Conservation (phyloP, 768 basidiomycete species). For the Panus rudis region DNA sequence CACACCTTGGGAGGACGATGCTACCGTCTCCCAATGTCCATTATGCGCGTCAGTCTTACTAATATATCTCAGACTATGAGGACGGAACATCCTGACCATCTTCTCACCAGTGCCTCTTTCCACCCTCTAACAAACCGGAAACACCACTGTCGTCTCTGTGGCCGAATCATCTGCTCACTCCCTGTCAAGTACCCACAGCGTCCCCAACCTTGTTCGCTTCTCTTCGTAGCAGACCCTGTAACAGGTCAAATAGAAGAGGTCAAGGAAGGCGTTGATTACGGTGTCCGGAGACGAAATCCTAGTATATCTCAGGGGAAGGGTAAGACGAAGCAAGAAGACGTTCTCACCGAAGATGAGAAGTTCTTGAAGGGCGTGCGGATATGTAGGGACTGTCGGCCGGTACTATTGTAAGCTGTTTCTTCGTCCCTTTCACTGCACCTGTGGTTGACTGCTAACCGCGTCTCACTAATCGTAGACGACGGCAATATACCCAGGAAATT, state of each 20-base stretch:
- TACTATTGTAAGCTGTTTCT: conserved; percentile 60
- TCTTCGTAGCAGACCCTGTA: conserved; percentile 81
- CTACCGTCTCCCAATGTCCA: conserved; percentile 69
- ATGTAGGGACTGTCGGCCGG: conserved; percentile 76
- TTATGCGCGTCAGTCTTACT: conserved; percentile 69
- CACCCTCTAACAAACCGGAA: conserved; percentile 88
- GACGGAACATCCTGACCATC: too few relatives aligned
- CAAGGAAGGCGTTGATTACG: conserved; percentile 74
- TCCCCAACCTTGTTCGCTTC: conserved; percentile 60
- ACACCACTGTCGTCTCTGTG: conserved; percentile 94
- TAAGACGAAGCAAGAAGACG: conserved; percentile 31
- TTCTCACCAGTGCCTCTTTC: conserved; percentile 57
- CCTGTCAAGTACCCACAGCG: conserved; percentile 71
- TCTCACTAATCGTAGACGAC: conserved; percentile 41
- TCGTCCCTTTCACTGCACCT: background rate
- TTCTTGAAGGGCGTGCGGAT: conserved; percentile 85
- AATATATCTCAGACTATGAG: too few relatives aligned
- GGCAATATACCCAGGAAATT: conserved; percentile 70
- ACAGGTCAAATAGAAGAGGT: conserved; percentile 80
- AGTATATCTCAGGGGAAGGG: conserved; percentile 20
- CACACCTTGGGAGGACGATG: conserved; percentile 92
- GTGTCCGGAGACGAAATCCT: conserved; percentile 50
- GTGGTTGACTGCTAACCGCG: background rate
- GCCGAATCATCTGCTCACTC: conserved; percentile 84
- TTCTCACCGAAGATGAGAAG: conserved; percentile 59